Conservation (phyloP, 371 early-diverging fungal species). For the Zychaea mexicana region DNA sequence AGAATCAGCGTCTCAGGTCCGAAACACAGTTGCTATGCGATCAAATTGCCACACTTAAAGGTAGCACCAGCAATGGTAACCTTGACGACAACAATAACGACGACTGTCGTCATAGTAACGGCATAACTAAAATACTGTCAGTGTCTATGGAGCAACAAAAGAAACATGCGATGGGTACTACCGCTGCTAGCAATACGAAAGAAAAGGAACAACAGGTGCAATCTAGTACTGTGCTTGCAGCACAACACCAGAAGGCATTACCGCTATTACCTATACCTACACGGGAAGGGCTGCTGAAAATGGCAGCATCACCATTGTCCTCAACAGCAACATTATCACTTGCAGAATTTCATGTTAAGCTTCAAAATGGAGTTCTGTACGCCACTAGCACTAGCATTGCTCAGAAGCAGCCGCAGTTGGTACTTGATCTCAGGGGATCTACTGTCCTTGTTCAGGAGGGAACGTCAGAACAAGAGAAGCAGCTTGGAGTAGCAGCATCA, state of each 20-base stretch:
- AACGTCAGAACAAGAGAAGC: neutral
- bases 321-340: neutral
- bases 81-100: neutral
- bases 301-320: neutral
- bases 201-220: neutral
- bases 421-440: neutral
- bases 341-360: neutral
- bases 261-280: neutral
- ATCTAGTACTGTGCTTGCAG: neutral
- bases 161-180: neutral
- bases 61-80: neutral
- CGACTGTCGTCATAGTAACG: neutral
- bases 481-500: neutral
- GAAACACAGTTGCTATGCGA: neutral
- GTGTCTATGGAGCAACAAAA: neutral
- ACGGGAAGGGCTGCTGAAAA: neutral
- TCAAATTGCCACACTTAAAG: neutral
- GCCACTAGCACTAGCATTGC: neutral
- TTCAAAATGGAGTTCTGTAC: neutral
- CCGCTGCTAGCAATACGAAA: neutral
- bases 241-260: neutral
- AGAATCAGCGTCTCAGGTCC: neutral
- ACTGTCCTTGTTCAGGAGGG: neutral
- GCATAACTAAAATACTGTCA: neutral
- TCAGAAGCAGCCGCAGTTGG: neutral